These are phyloP conservation scores for Cryptococcus sp. DNA, from an alignment of 1,284 basidiomycete species.

Conservation along the genomic window DNA sequence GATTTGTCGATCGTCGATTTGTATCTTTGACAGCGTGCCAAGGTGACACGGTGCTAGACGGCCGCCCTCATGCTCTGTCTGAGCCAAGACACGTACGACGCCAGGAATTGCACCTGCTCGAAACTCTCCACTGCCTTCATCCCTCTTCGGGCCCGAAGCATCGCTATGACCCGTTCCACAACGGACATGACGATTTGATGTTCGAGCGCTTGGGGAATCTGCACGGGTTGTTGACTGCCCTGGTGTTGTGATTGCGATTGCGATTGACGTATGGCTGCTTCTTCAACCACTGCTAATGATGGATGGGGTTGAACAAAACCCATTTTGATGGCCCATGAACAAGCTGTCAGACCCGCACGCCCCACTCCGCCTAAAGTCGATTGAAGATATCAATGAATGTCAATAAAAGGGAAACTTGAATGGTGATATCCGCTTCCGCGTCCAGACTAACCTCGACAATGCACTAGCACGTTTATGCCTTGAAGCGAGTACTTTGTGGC, in stretches of 20 bases:
- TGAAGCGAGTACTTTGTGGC: constrained; percentile 73
- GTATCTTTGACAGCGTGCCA: too few relatives aligned
- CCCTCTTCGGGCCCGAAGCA: constrained; percentile 74
- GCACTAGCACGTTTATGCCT: constrained; percentile 76
- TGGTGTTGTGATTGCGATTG: not conserved
- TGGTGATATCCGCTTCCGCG: not conserved
- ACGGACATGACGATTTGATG: constrained; percentile 61
- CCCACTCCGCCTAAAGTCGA: constrained; percentile 68
- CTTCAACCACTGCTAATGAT: constrained; percentile 35
- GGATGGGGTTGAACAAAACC: constrained; percentile 63
- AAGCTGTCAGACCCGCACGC: constrained; percentile 87
- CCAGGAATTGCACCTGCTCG: constrained; percentile 83
- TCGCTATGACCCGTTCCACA: constrained; percentile 70
- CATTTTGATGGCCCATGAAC: constrained; percentile 89
- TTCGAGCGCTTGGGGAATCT: constrained; percentile 44
- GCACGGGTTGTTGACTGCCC: not conserved
- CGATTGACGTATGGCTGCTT: constrained; percentile 17
- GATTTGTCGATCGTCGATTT: too few relatives aligned
- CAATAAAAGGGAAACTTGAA: not conserved
- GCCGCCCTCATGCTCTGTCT: constrained; percentile 34
- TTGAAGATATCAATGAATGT: not conserved
- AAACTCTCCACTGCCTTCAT: constrained; percentile 86
- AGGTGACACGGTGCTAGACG: too few relatives aligned
- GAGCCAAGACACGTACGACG: constrained; percentile 74
- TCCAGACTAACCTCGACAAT: constrained; percentile 71